Conservation (phyloP, 2,329 filamentous ascomycete genomes). For the Claviceps humidiphila region DNA sequence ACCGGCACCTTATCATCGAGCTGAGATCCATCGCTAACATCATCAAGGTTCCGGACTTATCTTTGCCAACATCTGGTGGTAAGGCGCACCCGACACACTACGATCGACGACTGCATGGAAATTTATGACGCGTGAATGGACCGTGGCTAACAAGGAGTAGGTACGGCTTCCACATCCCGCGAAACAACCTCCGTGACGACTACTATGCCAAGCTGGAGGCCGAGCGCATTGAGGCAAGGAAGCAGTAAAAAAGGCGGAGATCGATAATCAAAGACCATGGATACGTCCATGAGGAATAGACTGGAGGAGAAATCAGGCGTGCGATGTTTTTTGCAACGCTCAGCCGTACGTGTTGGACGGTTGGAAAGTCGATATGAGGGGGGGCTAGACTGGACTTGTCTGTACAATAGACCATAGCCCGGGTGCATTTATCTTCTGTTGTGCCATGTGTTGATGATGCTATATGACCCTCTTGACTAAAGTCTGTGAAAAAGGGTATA, state of each 20-base stretch:
- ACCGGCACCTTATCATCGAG: no score
- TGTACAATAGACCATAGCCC: constrained; percentile 18
- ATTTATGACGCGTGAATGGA: neutral
- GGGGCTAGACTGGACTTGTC: constrained; percentile 12
- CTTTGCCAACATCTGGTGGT: constrained; percentile 42
- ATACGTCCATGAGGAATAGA: no score
- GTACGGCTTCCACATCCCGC: constrained; percentile 51
- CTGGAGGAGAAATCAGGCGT: no score
- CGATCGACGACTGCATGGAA: neutral
- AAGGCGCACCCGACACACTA: constrained; percentile 15
- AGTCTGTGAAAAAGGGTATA: no score
- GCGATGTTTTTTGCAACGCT: neutral
- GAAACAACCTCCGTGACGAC: constrained; percentile 43
- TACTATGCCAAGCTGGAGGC: constrained; percentile 47
- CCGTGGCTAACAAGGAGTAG: constrained; percentile 19
- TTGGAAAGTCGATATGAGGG: constrained; percentile 5
- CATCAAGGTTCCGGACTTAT: no score
- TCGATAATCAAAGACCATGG: no score
- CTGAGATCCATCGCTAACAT: no score
- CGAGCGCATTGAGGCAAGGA: constrained; percentile 30
- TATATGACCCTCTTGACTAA: no score
- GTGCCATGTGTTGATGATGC: neutral
- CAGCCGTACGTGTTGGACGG: constrained; percentile 4
- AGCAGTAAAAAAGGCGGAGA: constrained; percentile 10
- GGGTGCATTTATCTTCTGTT: constrained; percentile 4